Evolutionary conservation across 202 grass and related monocot genomes (phyloP), one percentile per base, ranked within the genome.

Genomic region (Schoenoplectus triqueter): DNA sequence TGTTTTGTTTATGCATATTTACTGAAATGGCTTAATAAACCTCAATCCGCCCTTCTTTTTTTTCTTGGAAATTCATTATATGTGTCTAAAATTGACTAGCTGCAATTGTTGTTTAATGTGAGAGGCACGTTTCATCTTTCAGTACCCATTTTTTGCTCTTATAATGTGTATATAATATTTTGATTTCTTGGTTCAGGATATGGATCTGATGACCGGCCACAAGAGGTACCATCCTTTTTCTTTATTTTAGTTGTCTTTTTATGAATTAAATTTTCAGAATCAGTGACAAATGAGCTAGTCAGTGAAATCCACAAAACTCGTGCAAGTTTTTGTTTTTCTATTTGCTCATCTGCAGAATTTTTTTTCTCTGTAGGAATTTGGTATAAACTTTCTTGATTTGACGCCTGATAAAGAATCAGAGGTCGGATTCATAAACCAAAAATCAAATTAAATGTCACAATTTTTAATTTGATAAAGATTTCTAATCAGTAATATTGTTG

Each of bases 141-240:
- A 6, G 65, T 68, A 42, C 11, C 65, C 64, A 39, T 66, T 66
- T 66, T 40, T 66, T 39, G 10, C 65, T 68, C 65, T 42, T 68
- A 68, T 22, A 50, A 73, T 73, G 7, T 50, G 47, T 73, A 20
- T 49, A 4, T 73, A 73, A 73, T 51, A 51, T 73, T 47, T 73
- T 59, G 64, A 86, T 87, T 66, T 76, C 75, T 51, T 89, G 75
- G 74, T 93, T 91, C 95, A 97, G 95, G 92, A 65, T 93, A 97
- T 82, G 89, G 70, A 73, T 73, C 70, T 73, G 95, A 97, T 78
- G 95, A 93, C 60, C 89, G 92, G 17, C 85, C 92, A 31, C 83
- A 93, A 68, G 89, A 93, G 92, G 95, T 97, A 87, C 84, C 80
- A 17, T 88, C 73, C 21, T 47, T 76, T 17, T 70, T 67, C 66